Evolutionary conservation across 805 yeast genomes (phyloP).

Genomic region (Cyberlindnera veronae): DNA sequence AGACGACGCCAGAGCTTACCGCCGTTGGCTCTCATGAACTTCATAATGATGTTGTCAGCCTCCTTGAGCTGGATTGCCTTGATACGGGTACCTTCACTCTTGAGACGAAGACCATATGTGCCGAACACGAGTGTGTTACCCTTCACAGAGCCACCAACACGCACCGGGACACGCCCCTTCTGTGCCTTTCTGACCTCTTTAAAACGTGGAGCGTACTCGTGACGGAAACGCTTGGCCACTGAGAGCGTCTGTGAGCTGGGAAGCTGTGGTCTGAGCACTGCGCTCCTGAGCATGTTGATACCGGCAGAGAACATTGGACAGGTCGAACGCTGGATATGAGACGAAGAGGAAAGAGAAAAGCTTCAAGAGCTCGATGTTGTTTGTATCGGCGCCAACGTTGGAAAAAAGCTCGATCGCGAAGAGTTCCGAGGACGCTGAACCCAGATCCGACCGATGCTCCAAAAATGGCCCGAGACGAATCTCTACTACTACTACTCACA

Average conservation of each 20-base stretch:
- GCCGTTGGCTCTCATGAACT: conserved; percentile 75
- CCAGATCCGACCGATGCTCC: no score
- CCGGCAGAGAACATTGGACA: conserved; percentile 9
- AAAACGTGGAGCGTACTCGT: conserved; percentile 30
- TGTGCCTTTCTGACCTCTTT: conserved; percentile 59
- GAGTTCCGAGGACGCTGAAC: conserved; percentile 1
- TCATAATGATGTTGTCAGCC: conserved; percentile 82
- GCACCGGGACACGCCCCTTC: conserved; percentile 91
- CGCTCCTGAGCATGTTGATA: conserved; percentile 6
- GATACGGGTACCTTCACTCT: conserved; percentile 82
- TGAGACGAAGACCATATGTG: conserved; percentile 78
- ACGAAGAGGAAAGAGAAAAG: no score
- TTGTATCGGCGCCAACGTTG: background rate
- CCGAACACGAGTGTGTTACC: conserved; percentile 86
- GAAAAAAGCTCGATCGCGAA: background rate
- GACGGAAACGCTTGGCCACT: conserved; percentile 27
- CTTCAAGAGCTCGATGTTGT: no score
- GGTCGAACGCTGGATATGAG: no score
- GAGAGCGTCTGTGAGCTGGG: conserved; percentile 7
- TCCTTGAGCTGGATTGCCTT: conserved; percentile 86
- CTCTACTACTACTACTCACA: no score
- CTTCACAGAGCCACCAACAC: conserved; percentile 90
- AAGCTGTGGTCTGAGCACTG: conserved; percentile 13
- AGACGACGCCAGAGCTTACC: conserved; percentile 79
- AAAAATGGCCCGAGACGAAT: no score